These are phyloP conservation scores for Lasiodiplodia theobromae DNA, from an alignment of 2,329 filamentous ascomycete genomes.

Conservation along the genomic window DNA sequence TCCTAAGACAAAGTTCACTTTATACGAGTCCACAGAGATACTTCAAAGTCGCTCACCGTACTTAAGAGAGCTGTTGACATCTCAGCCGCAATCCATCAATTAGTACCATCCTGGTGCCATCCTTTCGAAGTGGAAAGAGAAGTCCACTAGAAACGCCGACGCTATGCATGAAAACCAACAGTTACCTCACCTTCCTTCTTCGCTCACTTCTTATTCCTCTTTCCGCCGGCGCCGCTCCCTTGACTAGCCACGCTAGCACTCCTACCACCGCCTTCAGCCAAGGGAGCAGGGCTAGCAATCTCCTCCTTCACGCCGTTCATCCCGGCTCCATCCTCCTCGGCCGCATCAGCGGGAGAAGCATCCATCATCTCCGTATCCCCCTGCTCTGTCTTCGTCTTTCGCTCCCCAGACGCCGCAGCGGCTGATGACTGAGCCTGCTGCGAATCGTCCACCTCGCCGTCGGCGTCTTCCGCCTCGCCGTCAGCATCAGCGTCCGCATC, in stretches of 20 bases:
- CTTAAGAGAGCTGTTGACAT: no score
- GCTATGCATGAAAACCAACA: background rate
- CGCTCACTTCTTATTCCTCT: slow-evolving; percentile 42
- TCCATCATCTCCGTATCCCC: slow-evolving; percentile 20
- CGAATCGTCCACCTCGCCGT: slow-evolving; percentile 42
- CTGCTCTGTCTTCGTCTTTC: background rate
- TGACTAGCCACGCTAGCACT: slow-evolving; percentile 82
- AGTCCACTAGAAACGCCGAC: background rate
- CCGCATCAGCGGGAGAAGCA: background rate
- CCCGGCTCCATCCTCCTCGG: background rate
- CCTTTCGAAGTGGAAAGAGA: no score
- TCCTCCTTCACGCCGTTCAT: slow-evolving; percentile 20
- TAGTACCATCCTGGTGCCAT: no score
- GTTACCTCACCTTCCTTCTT: background rate
- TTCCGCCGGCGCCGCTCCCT: slow-evolving; percentile 38
- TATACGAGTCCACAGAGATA: no score
- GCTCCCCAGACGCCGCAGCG: background rate
- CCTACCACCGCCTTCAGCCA: slow-evolving; percentile 48
- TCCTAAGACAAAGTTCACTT: no score
- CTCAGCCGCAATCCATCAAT: no score
- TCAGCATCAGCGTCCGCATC: slow-evolving; percentile 10
- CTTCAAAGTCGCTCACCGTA: no score
- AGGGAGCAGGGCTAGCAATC: background rate
- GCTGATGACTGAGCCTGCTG: background rate
- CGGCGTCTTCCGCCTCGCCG: slow-evolving; percentile 33